Base-by-base conservation (phyloP, 2,329 filamentous ascomycete species). In the Hypoxylon sp. region DNA sequence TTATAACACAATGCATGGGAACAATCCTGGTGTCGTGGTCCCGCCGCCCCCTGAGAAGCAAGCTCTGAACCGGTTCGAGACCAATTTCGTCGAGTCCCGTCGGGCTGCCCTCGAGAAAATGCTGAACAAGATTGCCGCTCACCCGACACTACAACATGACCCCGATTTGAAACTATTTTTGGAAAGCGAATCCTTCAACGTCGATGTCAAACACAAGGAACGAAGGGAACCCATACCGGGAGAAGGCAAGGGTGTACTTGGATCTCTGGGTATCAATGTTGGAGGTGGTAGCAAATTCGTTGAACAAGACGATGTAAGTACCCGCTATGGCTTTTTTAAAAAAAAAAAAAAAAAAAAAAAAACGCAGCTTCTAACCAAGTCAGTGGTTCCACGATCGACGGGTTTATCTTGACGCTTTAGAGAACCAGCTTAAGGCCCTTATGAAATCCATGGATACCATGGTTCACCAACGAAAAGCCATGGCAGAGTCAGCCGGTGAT, bases 321-420 rank as follows among this genome's bases (percentile, higher is more conserved):
- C n/a, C 55, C 25, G 29, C 34, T 4, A n/a, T 3, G 8, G 15
- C 27, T 36, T 37, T 35, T n/a, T 15, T 8, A 17, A n/a, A n/a
- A n/a, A n/a, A n/a, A n/a, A n/a, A n/a, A n/a, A n/a, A n/a, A n/a
- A n/a, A n/a, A n/a, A n/a, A n/a, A n/a, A n/a, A n/a, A 7, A 13
- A 4, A 12, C 12, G 12, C 30, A 36, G 4, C 20, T 2, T 29
- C 57, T 64, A 59, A 71, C 44, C 3, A 21, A 19, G 5, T 19
- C 51, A 91, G 88, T 99, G 93, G 94, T 99, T 99, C 75, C 93
- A 99, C 64, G 94, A 99, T 62, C 91, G 94, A 55, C 90, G 88
- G 65, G 84, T 97, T 46, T 99, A 99, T 67, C 82, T 99, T 7
- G 94, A 99, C 69, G 92, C 92, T 3, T 80, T 97, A 26, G 92